These are phyloP conservation scores for Termitomyces sp. DNA, from an alignment of 768 basidiomycete species.

Conservation along the genomic window DNA sequence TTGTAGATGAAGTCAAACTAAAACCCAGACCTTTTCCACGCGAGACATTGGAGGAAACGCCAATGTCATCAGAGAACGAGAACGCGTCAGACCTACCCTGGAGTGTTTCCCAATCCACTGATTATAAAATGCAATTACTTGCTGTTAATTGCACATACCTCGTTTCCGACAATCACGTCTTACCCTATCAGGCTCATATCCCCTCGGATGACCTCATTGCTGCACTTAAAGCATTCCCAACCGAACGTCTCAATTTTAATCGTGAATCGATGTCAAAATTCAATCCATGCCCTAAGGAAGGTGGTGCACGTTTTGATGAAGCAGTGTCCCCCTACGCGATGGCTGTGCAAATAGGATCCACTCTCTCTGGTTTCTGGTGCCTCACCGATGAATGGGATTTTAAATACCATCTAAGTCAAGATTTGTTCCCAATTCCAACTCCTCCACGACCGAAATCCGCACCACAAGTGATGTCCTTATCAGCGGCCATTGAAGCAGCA, in stretches of 20 bases:
- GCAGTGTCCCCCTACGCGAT: slow-evolving; percentile 61
- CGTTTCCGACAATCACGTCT: slow-evolving; percentile 49
- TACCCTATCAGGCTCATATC: slow-evolving; percentile 71
- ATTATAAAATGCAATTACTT: slow-evolving; percentile 66
- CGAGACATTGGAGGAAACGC: background rate
- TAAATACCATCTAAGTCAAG: slow-evolving; percentile 37
- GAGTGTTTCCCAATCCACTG: slow-evolving; percentile 52
- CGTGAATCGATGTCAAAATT: slow-evolving; percentile 37
- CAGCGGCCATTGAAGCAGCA: slow-evolving; percentile 40
- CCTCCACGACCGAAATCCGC: slow-evolving; percentile 8
- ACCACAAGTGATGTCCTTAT: slow-evolving; percentile 23
- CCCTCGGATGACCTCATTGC: slow-evolving; percentile 47
- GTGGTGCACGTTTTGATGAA: slow-evolving; percentile 34
- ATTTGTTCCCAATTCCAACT: slow-evolving; percentile 11
- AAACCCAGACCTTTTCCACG: slow-evolving; percentile 36
- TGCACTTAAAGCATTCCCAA: slow-evolving; percentile 38
- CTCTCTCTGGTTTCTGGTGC: slow-evolving; percentile 60
- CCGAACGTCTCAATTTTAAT: slow-evolving; percentile 37
- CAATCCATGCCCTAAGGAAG: slow-evolving; percentile 39
- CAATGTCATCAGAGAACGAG: slow-evolving; percentile 2
- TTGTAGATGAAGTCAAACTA: slow-evolving; percentile 54
- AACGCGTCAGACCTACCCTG: slow-evolving; percentile 33
- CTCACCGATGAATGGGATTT: slow-evolving; percentile 72
- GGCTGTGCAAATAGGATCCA: slow-evolving; percentile 66
- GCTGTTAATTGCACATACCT: slow-evolving; percentile 44